phyloP scores from a whole-genome alignment of 2,329 filamentous ascomycete species.

The Aspergillus niger region DNA sequence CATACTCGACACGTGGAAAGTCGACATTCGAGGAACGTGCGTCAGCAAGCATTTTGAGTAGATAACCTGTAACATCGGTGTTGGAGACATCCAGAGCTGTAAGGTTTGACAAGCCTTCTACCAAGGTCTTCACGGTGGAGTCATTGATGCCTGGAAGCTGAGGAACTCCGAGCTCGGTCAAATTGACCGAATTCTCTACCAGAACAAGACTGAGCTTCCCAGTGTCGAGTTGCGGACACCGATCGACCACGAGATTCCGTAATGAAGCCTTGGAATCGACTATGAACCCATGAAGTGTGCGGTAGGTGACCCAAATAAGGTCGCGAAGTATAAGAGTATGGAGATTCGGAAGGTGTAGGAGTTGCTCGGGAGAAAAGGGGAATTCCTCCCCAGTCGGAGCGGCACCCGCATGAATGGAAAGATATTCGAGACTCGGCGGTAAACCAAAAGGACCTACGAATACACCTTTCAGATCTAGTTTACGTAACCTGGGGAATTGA shows the following conservation, averaged over 20 bases:
- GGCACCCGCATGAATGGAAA: slow-evolving; percentile 30
- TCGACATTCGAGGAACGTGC: slow-evolving; percentile 13
- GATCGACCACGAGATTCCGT: slow-evolving; percentile 29
- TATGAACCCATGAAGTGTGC: slow-evolving; percentile 21
- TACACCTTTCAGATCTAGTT: slow-evolving; percentile 32
- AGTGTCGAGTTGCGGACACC: slow-evolving; percentile 26
- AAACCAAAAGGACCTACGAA: slow-evolving; percentile 26
- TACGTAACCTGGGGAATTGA: slow-evolving; percentile 28
- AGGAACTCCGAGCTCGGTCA: slow-evolving; percentile 35
- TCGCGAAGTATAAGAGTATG: slow-evolving; percentile 33
- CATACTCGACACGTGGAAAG: slow-evolving; percentile 24
- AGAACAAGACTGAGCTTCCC: slow-evolving; percentile 21
- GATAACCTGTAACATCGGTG: slow-evolving; percentile 38
- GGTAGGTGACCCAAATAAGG: slow-evolving; percentile 24
- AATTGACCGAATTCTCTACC: slow-evolving; percentile 15
- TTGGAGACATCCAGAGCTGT: slow-evolving; percentile 37
- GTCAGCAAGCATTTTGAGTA: slow-evolving; percentile 38
- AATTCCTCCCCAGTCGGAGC: slow-evolving; percentile 13
- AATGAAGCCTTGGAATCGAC: slow-evolving; percentile 25
- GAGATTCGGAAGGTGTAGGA: slow-evolving; percentile 28
- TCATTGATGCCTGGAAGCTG: slow-evolving; percentile 32
- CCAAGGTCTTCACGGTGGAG: slow-evolving; percentile 19
- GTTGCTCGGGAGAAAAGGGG: slow-evolving; percentile 13
- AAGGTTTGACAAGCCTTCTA: slow-evolving; percentile 29
- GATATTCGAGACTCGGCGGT: slow-evolving; percentile 32